Evolutionary conservation across 495 filamentous ascomycete species (phyloP).

Genomic region (Chaetomidium leptoderma): DNA sequence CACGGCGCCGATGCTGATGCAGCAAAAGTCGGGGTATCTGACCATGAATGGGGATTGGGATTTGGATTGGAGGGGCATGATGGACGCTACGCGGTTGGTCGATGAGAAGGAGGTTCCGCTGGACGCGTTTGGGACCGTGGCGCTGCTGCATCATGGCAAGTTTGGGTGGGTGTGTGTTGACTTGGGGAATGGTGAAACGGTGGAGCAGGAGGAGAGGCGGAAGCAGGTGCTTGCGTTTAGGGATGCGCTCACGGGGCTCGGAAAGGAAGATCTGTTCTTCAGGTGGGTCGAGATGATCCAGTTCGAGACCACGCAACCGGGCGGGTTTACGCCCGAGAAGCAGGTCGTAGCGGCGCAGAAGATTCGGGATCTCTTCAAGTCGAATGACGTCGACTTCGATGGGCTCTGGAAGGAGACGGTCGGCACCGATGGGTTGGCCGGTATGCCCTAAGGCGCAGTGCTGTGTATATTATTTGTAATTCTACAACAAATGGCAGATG

Average conservation of each 20-base stretch:
- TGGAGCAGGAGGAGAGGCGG: conserved; percentile 50
- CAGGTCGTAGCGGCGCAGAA: conserved; percentile 60
- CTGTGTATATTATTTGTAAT: background rate
- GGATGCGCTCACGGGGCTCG: conserved; percentile 62
- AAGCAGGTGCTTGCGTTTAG: conserved; percentile 67
- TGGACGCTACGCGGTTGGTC: conserved; percentile 59
- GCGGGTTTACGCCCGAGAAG: conserved; percentile 65
- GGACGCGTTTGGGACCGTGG: conserved; percentile 58
- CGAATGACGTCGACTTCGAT: conserved; percentile 69
- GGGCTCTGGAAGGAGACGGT: conserved; percentile 68
- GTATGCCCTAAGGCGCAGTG: conserved; percentile 18
- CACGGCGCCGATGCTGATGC: conserved; percentile 56
- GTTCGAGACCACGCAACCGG: conserved; percentile 69
- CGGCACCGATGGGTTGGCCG: conserved; percentile 50
- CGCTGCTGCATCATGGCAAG: conserved; percentile 60
- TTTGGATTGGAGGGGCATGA: conserved; percentile 73
- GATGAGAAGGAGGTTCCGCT: conserved; percentile 52
- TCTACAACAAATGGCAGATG: background rate
- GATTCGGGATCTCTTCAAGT: conserved; percentile 63
- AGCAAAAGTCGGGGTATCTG: conserved; percentile 70
- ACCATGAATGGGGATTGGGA: conserved; percentile 77
- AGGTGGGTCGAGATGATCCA: conserved; percentile 82
- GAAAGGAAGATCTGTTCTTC: conserved; percentile 81
- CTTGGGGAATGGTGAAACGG: conserved; percentile 47
- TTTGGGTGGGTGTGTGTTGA: conserved; percentile 63